Base-by-base conservation (phyloP, 371 early-diverging fungal genomes). In the Batkoa obscura region DNA sequence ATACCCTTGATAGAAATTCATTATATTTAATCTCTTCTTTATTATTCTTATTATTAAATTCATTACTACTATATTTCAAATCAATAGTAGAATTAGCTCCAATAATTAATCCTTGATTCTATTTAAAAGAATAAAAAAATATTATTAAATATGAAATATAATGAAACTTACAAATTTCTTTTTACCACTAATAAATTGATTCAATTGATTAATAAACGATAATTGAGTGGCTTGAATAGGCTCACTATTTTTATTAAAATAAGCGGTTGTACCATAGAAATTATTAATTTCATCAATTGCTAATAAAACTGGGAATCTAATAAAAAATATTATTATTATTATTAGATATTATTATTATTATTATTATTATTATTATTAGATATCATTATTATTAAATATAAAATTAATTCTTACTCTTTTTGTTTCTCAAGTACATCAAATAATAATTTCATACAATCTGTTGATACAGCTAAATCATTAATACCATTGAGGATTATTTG, bases 211-310 rank as follows among this genome's bases (percentile, higher is more conserved):
- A 12, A 38, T 35, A 15, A 55, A 10, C 8, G n/a, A 34, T 5
- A 43, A 33, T 39, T 55, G 43, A n/a, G 10, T 45, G 30, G 34
- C 8, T 23, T 35, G 17, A 6, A 55, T 23, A n/a, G 15, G 4
- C 34, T 43, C 12, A 32, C 43, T 55, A 4, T 55, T 43, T 8
- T 17, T 41, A 33, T 35, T 23, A 23, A 32, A 45, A 43, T 55
- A 55, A 15, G 39, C 55, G 12, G 55, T 43, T 17, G 41, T 43
- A 6, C 55, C 55, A 43, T 38, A 43, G 3, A 55, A 30, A 6
- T 12, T 12, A 43, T 55, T 55, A 43, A 55, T 33, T 23, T 45
- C 43, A 43, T 55, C 55, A 30, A 55, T 55, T 3, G 55, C 55
- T 6, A 55, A 6, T 13, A 55, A 38, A 5, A 55, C 55, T 31